Evolutionary conservation across 495 filamentous ascomycete species (phyloP), one percentile per base, ranked within the genome.

Genomic region (Trichoderma parareesei): DNA sequence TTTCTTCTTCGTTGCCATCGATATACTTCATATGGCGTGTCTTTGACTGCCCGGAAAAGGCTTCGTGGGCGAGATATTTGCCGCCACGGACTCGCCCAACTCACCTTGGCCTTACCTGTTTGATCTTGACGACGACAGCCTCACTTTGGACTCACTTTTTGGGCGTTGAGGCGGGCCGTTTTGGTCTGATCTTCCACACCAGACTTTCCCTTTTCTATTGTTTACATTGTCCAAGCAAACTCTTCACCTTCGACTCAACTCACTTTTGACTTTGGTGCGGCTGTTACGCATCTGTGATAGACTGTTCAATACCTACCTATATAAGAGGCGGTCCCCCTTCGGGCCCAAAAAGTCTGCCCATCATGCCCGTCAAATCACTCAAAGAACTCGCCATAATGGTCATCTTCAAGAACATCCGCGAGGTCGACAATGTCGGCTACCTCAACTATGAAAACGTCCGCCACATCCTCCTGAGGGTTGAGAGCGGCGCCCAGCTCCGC

Each of bases 381-480:
- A 64, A 69, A 33, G 70, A 73, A 0, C 37, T 73, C 5, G 73
- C 71, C 66, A 71, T 66, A 5, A 38, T 59, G 4, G 69, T 69
- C 66, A 69, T 68, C 63, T 41, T 74, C 35, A 65, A 59, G 37
- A 64, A 74, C 33, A 38, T 71, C 14, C 37, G 46, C n/a, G 43
- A 48, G n/a, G 14, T 65, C 64, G 42, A 35, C 60, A 57, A 46
- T 11, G 33, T 62, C 37, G 61, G 60, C 65, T 65, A 20, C 37
- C 65, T 66, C 44, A 57, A 40, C 27, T 60, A 42, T 33, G 49
- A 61, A 18, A 48, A 5, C 38, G 65, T 66, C 27, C 69, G 67
- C 13, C 63, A 69, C 5, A 68, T 75, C 14, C 59, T 75, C 14
- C 0, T 66, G 33, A 71, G 67, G 38, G 40, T 74, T 33, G 69